These are phyloP conservation scores for Diaporthe longicolla DNA, from an alignment of 2,329 filamentous ascomycete species.

Conservation along the genomic window DNA sequence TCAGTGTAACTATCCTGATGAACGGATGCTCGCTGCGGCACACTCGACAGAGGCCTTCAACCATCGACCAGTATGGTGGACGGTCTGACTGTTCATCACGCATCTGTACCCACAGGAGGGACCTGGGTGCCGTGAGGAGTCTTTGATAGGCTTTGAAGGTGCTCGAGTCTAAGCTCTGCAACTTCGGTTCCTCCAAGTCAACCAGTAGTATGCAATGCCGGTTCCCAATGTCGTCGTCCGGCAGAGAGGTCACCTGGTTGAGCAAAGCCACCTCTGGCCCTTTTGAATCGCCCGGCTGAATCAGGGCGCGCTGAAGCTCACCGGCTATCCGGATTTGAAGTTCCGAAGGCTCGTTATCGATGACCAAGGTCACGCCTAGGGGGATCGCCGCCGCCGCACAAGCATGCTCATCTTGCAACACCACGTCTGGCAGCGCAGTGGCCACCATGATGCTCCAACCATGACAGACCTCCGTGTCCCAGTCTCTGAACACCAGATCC, in stretches of 20 bases:
- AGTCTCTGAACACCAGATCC: neutral
- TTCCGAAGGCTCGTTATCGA: neutral
- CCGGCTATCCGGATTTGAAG: neutral
- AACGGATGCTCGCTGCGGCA: conserved; percentile 6
- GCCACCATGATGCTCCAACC: conserved; percentile 14
- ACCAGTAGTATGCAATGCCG: conserved; percentile 14
- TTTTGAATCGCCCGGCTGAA: no score
- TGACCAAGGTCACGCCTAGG: neutral
- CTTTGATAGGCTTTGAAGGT: neutral
- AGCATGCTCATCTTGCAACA: no score
- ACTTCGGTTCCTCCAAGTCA: neutral
- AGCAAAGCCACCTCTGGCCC: no score
- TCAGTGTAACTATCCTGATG: neutral
- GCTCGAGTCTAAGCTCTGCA: neutral
- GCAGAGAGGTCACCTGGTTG: neutral
- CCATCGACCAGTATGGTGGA: conserved; percentile 7
- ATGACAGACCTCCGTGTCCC: conserved; percentile 9
- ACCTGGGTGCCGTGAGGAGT: neutral
- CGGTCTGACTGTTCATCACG: neutral
- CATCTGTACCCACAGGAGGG: neutral
- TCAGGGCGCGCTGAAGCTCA: no score
- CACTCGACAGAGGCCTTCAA: conserved; percentile 18
- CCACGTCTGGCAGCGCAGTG: neutral
- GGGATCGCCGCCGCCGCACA: no score
- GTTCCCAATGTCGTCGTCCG: neutral